A percentile compares a stretch with the other conserved stretches of the same genome.
Conservation (phyloP, 148 eudicot species). For the Amaranthus cruentus region DNA sequence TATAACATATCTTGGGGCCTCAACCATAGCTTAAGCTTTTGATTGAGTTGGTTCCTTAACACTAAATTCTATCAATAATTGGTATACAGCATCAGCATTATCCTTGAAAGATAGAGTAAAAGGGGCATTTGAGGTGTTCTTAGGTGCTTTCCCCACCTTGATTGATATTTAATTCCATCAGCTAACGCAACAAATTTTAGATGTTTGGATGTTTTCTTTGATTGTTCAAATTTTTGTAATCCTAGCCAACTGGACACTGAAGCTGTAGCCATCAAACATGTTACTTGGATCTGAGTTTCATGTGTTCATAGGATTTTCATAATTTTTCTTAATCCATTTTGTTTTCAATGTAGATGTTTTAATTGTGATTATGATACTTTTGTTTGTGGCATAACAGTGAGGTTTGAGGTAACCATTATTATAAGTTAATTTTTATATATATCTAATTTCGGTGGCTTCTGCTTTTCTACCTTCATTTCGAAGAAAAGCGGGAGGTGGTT, state of each 20-base stretch:
- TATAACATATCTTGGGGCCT: too few relatives aligned
- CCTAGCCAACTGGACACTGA: background rate
- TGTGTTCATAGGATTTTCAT: too few relatives aligned
- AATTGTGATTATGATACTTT: constrained; percentile 18
- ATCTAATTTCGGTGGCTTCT: constrained; percentile 12
- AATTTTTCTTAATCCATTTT: background rate
- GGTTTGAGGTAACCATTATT: background rate
- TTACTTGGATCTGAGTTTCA: too few relatives aligned
- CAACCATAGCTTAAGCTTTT: too few relatives aligned
- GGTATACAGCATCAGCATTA: constrained; percentile 13
- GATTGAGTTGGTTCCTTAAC: too few relatives aligned
- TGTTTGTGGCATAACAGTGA: background rate
- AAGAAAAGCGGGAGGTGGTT: constrained; percentile 12
- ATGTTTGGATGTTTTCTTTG: background rate
- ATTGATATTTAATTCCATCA: background rate
- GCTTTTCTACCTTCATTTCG: constrained; percentile 3
- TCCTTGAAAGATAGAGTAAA: constrained; percentile 16
- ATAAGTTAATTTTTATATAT: too few relatives aligned
- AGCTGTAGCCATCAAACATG: background rate
- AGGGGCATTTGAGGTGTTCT: constrained; percentile 7
- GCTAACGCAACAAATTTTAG: background rate
- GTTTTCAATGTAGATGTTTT: background rate
- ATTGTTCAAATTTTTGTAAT: background rate
- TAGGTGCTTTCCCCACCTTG: constrained; percentile 15
- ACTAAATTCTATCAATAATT: constrained; percentile 1